Evolutionary conservation across 2,329 filamentous ascomycete genomes (phyloP).

Genomic region (Alternaria novae-zelandiae): DNA sequence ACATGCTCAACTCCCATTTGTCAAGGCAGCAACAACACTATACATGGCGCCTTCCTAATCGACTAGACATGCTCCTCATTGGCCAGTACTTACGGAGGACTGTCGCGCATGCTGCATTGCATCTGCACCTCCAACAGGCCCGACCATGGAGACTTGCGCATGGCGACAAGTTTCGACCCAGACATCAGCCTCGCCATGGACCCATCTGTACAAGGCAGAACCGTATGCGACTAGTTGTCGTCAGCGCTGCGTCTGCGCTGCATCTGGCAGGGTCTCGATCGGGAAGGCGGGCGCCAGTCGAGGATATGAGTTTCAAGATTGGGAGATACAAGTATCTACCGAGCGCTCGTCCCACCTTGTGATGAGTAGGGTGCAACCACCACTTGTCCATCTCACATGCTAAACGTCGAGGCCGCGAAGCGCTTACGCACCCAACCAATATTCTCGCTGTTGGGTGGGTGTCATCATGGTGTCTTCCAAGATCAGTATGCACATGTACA

Average conservation of each 20-base stretch:
- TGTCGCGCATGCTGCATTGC: conserved; percentile 15
- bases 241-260: conserved; percentile 27
- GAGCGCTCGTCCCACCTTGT: background rate
- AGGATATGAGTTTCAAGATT: background rate
- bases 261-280: conserved; percentile 8
- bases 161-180: conserved; percentile 17
- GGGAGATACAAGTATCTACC: background rate
- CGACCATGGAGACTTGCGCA: conserved; percentile 17
- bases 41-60: conserved; percentile 21
- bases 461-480: background rate
- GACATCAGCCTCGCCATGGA: conserved; percentile 20
- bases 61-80: conserved; percentile 19
- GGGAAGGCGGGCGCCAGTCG: background rate
- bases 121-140: conserved; percentile 21
- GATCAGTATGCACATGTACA: background rate
- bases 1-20: background rate
- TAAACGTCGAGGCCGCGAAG: background rate
- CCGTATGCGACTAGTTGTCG: conserved; percentile 25
- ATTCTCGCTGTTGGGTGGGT: background rate
- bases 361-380: background rate
- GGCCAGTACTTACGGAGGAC: conserved; percentile 21
- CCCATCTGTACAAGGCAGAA: conserved; percentile 27
- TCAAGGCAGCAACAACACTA: conserved; percentile 17
- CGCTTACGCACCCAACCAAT: background rate
- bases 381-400: background rate